phyloP scores from a whole-genome alignment of 306 rosid species.

The Ammopiptanthus mongolicus region DNA sequence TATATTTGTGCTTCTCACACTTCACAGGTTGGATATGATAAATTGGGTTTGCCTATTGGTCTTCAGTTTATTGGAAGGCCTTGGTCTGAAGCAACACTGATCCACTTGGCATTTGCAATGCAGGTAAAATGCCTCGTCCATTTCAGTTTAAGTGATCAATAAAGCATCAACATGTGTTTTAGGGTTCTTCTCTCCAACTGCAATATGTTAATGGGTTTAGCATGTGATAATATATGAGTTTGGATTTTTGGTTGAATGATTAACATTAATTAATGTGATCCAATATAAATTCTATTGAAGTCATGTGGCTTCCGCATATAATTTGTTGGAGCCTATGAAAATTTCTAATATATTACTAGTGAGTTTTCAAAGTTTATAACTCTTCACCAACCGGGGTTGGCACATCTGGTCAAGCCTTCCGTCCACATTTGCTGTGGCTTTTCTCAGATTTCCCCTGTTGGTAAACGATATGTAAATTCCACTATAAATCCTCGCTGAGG shows the following conservation, averaged over 20 bases:
- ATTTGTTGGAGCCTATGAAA: neutral
- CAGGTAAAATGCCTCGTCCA: slow-evolving; percentile 43
- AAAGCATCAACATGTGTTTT: neutral
- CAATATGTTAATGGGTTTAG: neutral
- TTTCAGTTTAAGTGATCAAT: neutral
- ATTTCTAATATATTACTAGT: neutral
- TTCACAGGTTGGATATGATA: slow-evolving; percentile 76
- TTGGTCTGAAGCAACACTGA: slow-evolving; percentile 85
- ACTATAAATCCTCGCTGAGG: too few species aligned
- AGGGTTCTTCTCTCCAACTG: neutral
- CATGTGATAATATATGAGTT: neutral
- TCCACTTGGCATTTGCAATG: slow-evolving; percentile 68
- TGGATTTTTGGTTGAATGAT: neutral
- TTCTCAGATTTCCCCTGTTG: too few species aligned
- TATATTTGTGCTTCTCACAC: neutral
- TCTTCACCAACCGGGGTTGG: too few species aligned
- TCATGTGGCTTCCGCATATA: neutral
- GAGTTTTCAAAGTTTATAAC: neutral
- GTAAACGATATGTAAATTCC: too few species aligned
- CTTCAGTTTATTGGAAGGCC: slow-evolving; percentile 93
- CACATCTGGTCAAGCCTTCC: too few species aligned
- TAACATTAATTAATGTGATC: neutral
- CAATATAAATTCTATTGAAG: neutral
- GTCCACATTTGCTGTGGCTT: too few species aligned
- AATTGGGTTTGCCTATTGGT: slow-evolving; percentile 85